Percentiles rank a stretch among this genome's conserved stretches.
These are phyloP conservation scores for Neoarthrinium moseri DNA, from an alignment of 2,329 filamentous ascomycete species.

Conservation along the genomic window DNA sequence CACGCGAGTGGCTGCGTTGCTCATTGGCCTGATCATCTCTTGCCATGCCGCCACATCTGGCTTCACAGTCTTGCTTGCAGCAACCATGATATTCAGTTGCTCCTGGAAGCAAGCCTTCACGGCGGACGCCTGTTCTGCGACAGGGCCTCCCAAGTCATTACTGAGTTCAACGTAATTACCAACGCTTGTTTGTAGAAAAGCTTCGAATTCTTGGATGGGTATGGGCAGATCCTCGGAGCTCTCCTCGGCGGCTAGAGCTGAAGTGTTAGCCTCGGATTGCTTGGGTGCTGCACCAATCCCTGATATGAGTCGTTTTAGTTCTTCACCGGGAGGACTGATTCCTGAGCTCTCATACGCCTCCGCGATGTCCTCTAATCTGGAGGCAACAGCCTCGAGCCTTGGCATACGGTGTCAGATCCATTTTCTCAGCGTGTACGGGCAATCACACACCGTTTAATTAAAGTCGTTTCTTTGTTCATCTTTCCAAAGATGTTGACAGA, in stretches of 20 bases:
- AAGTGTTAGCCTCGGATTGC: not conserved
- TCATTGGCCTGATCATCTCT: not conserved
- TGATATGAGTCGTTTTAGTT: too few species aligned
- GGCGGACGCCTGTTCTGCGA: slow-evolving; percentile 1
- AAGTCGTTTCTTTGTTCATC: not conserved
- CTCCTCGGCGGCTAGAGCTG: not conserved
- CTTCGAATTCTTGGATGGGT: not conserved
- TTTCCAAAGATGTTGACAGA: too few species aligned
- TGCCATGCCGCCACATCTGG: not conserved
- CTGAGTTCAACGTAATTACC: not conserved
- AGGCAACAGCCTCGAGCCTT: slow-evolving; percentile 4
- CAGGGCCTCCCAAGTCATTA: slow-evolving; percentile 2
- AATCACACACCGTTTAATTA: not conserved
- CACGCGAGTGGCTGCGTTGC: not conserved
- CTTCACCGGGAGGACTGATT: not conserved
- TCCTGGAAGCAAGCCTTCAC: not conserved
- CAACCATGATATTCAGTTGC: not conserved
- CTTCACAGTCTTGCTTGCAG: not conserved
- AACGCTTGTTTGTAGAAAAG: not conserved
- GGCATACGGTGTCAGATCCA: not conserved
- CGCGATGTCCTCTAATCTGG: not conserved
- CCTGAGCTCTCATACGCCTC: not conserved
- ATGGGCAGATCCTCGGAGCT: not conserved
- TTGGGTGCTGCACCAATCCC: not conserved
- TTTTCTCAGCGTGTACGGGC: not conserved